Conservation (phyloP, 2,329 filamentous ascomycete species). For the Cordyceps cateniannulata region DNA sequence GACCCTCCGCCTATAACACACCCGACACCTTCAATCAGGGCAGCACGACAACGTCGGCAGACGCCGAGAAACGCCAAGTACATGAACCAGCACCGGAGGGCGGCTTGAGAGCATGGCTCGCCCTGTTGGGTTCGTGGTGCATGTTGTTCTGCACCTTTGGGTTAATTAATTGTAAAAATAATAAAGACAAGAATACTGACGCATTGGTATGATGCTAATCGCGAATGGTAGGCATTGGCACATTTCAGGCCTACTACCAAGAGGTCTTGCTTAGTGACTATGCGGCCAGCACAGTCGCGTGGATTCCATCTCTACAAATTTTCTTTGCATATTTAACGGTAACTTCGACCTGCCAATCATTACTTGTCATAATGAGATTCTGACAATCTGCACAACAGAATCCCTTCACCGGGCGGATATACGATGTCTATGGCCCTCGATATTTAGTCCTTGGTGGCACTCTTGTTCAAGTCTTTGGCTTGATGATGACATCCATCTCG, state of each 20-base stretch:
- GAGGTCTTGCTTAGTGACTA: slow-evolving; percentile 34
- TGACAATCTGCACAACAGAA: slow-evolving; percentile 16
- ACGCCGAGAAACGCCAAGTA: not conserved
- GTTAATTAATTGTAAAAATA: slow-evolving; percentile 21
- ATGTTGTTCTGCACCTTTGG: slow-evolving; percentile 27
- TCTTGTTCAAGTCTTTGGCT: slow-evolving; percentile 8
- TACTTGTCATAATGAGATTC: not conserved
- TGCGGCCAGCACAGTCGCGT: slow-evolving; percentile 41
- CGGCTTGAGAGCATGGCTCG: slow-evolving; percentile 43
- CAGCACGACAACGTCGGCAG: not conserved
- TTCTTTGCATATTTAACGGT: slow-evolving; percentile 22
- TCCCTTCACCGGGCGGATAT: slow-evolving; percentile 35
- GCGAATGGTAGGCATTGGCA: slow-evolving; percentile 27
- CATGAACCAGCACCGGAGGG: slow-evolving; percentile 37
- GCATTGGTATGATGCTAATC: not conserved
- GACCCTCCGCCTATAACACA: too few species aligned
- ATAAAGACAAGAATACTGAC: not conserved
- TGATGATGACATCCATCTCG: slow-evolving; percentile 7
- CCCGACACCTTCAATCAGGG: too few species aligned
- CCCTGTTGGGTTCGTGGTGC: slow-evolving; percentile 34
- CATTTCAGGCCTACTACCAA: slow-evolving; percentile 49
- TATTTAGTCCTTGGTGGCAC: slow-evolving; percentile 13
- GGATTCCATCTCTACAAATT: slow-evolving; percentile 46
- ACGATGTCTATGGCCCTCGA: slow-evolving; percentile 26
- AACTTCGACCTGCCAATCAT: not conserved